Percentiles rank a stretch among this genome's conserved stretches.
phyloP scores from a whole-genome alignment of 257 asterid genomes.

The Solanum habrochaites region DNA sequence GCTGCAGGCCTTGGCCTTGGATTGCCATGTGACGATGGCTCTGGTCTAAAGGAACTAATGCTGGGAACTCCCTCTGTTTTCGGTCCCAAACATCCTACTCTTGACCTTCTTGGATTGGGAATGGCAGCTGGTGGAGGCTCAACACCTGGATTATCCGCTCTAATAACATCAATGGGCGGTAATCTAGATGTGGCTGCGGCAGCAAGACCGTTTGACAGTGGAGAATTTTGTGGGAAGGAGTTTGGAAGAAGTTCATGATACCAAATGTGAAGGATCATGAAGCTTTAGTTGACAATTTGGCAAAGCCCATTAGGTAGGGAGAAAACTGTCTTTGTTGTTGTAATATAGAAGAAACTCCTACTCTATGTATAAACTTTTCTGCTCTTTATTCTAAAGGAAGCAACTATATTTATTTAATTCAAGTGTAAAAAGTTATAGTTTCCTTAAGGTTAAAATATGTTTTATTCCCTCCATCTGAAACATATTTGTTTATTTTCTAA shows the following conservation, averaged over 20 bases:
- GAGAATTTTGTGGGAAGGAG: slow-evolving; percentile 38
- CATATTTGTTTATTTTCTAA: not conserved
- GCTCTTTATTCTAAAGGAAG: not conserved
- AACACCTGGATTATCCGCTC: slow-evolving; percentile 44
- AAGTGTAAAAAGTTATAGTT: not conserved
- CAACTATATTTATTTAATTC: not conserved
- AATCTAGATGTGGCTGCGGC: slow-evolving; percentile 36
- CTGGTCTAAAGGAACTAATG: slow-evolving; percentile 73
- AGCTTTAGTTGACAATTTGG: not conserved
- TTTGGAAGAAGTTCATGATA: slow-evolving; percentile 28
- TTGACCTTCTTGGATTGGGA: slow-evolving; percentile 80
- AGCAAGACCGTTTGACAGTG: slow-evolving; percentile 19
- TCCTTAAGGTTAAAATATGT: not conserved
- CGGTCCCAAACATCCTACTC: slow-evolving; percentile 71
- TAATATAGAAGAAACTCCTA: not conserved
- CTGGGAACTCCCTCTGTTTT: slow-evolving; percentile 64
- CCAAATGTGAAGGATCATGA: not conserved
- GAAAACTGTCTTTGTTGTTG: not conserved
- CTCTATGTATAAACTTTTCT: not conserved
- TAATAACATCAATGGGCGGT: slow-evolving; percentile 55
- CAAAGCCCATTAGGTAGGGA: not conserved
- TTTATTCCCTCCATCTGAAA: not conserved
- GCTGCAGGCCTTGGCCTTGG: slow-evolving; percentile 58
- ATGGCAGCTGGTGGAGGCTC: slow-evolving; percentile 72
- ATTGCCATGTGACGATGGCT: slow-evolving; percentile 42